Evolutionary conservation across 768 basidiomycete genomes (phyloP).

Genomic region (Russula sp.): DNA sequence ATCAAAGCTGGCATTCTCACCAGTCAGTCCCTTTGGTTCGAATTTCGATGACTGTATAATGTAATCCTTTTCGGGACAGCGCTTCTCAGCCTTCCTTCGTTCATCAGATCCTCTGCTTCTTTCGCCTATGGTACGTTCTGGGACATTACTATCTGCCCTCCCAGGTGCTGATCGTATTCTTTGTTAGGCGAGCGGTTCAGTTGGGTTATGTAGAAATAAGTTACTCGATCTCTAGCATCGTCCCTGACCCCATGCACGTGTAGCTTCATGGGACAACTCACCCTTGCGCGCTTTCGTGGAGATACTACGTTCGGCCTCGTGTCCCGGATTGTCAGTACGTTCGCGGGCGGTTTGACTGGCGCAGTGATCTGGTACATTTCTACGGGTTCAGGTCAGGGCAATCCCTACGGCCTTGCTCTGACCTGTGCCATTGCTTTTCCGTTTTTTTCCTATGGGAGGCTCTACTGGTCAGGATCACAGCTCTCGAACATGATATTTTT

Average conservation of each 20-base stretch:
- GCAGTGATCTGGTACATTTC: constrained; percentile 72
- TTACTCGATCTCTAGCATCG: not conserved
- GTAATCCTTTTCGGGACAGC: constrained; percentile 31
- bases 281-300: constrained; percentile 62
- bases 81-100: constrained; percentile 50
- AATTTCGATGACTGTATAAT: not conserved
- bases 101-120: constrained; percentile 44
- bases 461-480: constrained; percentile 68
- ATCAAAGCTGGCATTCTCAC: constrained; percentile 65
- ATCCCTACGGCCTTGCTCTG: constrained; percentile 62
- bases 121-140: constrained; percentile 50
- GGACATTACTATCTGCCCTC: not conserved
- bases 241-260: not conserved
- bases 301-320: constrained; percentile 65
- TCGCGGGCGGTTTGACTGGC: constrained; percentile 56
- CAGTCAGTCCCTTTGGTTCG: constrained; percentile 27
- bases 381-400: constrained; percentile 50
- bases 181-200: constrained; percentile 50
- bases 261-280: constrained; percentile 72
- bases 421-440: constrained; percentile 65
- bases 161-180: constrained; percentile 5
- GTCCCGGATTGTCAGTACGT: constrained; percentile 55
- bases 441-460: constrained; percentile 57
- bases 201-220: constrained; percentile 59
- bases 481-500: constrained; percentile 67